Evolutionary conservation across 2,329 filamentous ascomycete genomes (phyloP).

Genomic region (Arthroderma sp.): DNA sequence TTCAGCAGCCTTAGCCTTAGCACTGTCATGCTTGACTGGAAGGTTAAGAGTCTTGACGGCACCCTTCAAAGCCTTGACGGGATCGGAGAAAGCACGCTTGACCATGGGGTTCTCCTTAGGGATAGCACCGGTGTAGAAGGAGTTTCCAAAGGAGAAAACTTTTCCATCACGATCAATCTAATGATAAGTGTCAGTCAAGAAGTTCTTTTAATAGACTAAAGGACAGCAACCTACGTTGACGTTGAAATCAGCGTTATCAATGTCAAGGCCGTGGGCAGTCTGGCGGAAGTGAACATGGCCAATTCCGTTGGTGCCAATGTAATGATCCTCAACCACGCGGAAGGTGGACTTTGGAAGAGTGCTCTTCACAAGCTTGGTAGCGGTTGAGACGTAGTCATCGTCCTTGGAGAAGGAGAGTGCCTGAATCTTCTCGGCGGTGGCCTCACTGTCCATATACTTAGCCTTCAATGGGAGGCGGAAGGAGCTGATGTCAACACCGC

Average conservation of each 20-base stretch:
- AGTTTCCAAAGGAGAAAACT: constrained; percentile 13
- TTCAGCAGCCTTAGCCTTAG: constrained; percentile 5
- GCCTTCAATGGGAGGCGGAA: constrained; percentile 8
- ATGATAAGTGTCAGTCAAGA: not conserved
- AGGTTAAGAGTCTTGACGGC: constrained; percentile 9
- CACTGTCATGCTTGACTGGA: constrained; percentile 10
- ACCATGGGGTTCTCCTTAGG: constrained; percentile 10
- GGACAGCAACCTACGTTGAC: constrained; percentile 10
- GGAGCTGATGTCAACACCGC: constrained; percentile 10
- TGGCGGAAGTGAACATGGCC: constrained; percentile 12
- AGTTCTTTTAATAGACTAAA: no score
- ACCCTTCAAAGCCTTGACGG: constrained; percentile 10
- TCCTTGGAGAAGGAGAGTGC: constrained; percentile 1
- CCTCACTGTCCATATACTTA: constrained; percentile 8
- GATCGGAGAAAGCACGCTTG: constrained; percentile 8
- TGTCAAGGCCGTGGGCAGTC: constrained; percentile 11
- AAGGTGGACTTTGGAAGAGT: constrained; percentile 7
- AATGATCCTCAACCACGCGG: constrained; percentile 13
- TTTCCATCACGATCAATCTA: constrained; percentile 11
- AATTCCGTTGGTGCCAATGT: constrained; percentile 12
- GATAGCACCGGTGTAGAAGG: constrained; percentile 10
- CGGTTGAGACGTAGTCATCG: constrained; percentile 11
- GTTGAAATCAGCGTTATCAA: constrained; percentile 14
- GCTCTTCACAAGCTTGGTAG: constrained; percentile 10
- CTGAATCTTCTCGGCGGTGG: constrained; percentile 2